Evolutionary conservation across 441 rosid genomes (phyloP).

Genomic region (Pelargonium australe): DNA sequence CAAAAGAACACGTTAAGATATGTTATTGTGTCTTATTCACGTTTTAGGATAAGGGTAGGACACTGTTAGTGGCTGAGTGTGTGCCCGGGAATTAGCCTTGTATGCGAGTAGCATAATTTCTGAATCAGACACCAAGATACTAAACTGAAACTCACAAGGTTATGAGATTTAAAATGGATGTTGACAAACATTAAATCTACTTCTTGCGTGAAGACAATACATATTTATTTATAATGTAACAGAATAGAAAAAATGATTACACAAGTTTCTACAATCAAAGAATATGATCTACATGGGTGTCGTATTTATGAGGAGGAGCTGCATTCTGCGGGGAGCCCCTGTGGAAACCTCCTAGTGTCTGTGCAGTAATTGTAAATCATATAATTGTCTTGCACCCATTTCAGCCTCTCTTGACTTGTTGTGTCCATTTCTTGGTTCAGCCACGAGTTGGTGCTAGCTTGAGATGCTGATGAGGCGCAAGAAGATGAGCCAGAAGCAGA

Average conservation of each 20-base stretch:
- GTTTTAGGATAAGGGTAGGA: too few relatives aligned
- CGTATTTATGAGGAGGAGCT: neutral
- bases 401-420: conserved; percentile 16
- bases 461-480: conserved; percentile 7
- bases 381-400: conserved; percentile 23
- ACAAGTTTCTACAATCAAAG: too few relatives aligned
- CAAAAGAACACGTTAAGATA: too few relatives aligned
- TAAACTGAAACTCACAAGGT: too few relatives aligned
- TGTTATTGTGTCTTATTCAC: too few relatives aligned
- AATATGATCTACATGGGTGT: too few relatives aligned
- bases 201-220: neutral
- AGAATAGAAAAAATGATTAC: neutral
- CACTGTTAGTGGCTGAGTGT: too few relatives aligned
- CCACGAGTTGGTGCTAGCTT: conserved; percentile 13
- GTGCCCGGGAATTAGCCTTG: too few relatives aligned
- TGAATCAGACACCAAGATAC: too few relatives aligned
- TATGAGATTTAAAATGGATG: too few relatives aligned
- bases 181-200: too few relatives aligned
- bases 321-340: conserved; percentile 21
- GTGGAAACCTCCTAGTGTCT: conserved; percentile 25
- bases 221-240: neutral
- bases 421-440: conserved; percentile 17
- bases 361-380: conserved; percentile 30
- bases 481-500: conserved; percentile 10
- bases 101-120: too few relatives aligned